Conservation (phyloP, 2,329 filamentous ascomycete genomes). For the Claviceps cyperi region DNA sequence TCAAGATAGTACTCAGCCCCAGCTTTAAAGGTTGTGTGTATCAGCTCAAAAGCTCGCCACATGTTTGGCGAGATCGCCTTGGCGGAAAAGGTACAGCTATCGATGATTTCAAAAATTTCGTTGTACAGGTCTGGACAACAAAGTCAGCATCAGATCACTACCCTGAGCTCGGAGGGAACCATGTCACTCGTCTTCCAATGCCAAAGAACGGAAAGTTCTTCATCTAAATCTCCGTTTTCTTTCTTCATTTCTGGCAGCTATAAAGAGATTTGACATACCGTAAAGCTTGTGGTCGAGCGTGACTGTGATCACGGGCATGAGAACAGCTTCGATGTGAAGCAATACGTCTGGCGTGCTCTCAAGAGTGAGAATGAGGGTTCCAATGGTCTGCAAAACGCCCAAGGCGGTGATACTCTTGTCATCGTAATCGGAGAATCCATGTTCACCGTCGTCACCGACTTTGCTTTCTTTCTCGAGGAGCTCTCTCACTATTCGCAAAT, state of each 20-base stretch:
- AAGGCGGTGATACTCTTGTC: constrained; percentile 98
- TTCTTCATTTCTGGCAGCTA: neutral
- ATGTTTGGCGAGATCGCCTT: constrained; percentile 92
- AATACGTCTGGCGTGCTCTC: constrained; percentile 96
- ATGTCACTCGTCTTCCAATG: too few species aligned
- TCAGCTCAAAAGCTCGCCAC: constrained; percentile 97
- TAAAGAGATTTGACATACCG: constrained; percentile 32
- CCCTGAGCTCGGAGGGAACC: too few species aligned
- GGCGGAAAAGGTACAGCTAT: constrained; percentile 96
- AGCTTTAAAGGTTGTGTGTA: constrained; percentile 93
- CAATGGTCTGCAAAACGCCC: constrained; percentile 92
- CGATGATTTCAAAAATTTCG: constrained; percentile 97
- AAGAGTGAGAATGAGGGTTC: constrained; percentile 87
- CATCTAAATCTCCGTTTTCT: neutral
- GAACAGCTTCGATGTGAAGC: constrained; percentile 80
- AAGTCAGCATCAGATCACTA: neutral
- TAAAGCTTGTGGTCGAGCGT: constrained; percentile 97
- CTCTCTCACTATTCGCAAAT: constrained; percentile 83
- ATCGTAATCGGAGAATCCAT: constrained; percentile 77
- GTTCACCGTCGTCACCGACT: constrained; percentile 58
- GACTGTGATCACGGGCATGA: constrained; percentile 94
- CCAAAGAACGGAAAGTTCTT: too few species aligned
- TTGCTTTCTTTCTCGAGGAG: constrained; percentile 77
- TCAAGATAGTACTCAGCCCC: constrained; percentile 95
- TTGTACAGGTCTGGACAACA: constrained; percentile 66